phyloP scores from a whole-genome alignment of 352 stramenopile species.

The Globisporangium nagaii region DNA sequence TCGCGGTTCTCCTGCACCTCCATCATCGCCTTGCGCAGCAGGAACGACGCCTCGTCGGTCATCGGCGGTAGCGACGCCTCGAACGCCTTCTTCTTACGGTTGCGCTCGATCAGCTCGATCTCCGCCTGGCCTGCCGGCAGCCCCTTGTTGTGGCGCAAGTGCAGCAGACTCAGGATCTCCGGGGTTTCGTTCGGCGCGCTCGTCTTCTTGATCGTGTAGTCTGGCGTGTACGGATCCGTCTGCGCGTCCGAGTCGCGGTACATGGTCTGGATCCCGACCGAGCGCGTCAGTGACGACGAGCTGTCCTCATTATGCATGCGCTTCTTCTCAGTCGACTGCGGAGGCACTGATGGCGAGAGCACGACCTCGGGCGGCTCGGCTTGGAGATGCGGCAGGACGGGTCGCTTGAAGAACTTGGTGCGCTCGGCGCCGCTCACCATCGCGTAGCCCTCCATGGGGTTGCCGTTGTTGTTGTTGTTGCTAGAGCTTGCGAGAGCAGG shows the following conservation, averaged over 20 bases:
- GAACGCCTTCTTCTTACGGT: slow-evolving; percentile 80
- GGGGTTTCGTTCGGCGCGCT: slow-evolving; percentile 34
- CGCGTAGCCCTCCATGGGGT: slow-evolving; percentile 27
- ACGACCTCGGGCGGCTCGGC: slow-evolving; percentile 84
- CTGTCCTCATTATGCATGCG: slow-evolving; percentile 21
- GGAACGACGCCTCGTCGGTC: slow-evolving; percentile 92
- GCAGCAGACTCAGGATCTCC: slow-evolving; percentile 81
- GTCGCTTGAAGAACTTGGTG: slow-evolving; percentile 88
- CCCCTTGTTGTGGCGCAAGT: slow-evolving; percentile 55
- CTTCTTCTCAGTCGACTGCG: slow-evolving; percentile 22
- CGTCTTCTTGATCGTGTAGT: slow-evolving; percentile 81
- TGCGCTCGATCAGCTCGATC: slow-evolving; percentile 89
- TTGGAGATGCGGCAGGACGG: slow-evolving; percentile 85
- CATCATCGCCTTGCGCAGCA: slow-evolving; percentile 89
- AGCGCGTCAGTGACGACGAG: slow-evolving; percentile 37
- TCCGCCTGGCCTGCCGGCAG: slow-evolving; percentile 82
- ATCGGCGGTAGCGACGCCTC: slow-evolving; percentile 89
- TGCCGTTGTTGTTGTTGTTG: slow-evolving; percentile 22
- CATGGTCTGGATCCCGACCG: slow-evolving; percentile 86
- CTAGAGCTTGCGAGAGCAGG: slow-evolving; percentile 17
- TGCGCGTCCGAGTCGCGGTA: slow-evolving; percentile 93
- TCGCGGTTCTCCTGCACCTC: slow-evolving; percentile 89
- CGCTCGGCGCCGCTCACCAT: slow-evolving; percentile 66
- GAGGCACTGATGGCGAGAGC: slow-evolving; percentile 51
- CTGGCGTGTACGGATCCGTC: slow-evolving; percentile 91